Evolutionary conservation across 176 grass and related monocot genomes (phyloP).

Genomic region (Alopecurus myosuroides): DNA sequence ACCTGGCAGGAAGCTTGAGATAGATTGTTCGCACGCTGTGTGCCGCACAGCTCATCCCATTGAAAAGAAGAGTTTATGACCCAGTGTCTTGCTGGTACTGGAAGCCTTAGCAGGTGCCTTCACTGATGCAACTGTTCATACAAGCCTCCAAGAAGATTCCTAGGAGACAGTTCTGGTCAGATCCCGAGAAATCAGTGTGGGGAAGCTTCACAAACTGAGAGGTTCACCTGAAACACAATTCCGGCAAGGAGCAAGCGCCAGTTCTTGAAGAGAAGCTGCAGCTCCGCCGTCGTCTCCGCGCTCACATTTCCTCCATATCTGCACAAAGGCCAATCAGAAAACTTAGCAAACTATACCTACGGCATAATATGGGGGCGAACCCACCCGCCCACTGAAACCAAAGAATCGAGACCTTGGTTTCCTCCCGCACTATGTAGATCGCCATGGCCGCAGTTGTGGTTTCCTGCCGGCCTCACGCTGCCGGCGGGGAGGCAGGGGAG

Average conservation of each 20-base stretch:
- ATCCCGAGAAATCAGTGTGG: too few relatives aligned
- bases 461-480: not conserved
- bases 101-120: conserved; percentile 37
- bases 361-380: not conserved
- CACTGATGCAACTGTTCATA: conserved; percentile 16
- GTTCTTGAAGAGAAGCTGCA: conserved; percentile 83
- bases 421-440: conserved; percentile 81
- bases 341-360: not conserved
- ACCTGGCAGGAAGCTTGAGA: conserved; percentile 24
- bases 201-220: not conserved
- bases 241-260: conserved; percentile 79
- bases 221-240: conserved; percentile 79
- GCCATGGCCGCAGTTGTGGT: conserved; percentile 37
- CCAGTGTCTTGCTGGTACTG: conserved; percentile 29
- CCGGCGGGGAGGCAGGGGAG: too few relatives aligned
- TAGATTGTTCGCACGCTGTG: not conserved
- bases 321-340: not conserved
- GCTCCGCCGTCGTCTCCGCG: conserved; percentile 65
- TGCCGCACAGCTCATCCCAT: conserved; percentile 21
- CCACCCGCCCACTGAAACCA: not conserved
- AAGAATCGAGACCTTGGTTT: conserved; percentile 68
- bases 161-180: too few relatives aligned
- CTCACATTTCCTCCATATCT: conserved; percentile 77
- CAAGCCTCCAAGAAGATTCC: not conserved
- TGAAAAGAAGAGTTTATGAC: conserved; percentile 35